These are phyloP conservation scores for Hippophae gyantsensis DNA, from an alignment of 306 rosid genomes.

Conservation along the genomic window DNA sequence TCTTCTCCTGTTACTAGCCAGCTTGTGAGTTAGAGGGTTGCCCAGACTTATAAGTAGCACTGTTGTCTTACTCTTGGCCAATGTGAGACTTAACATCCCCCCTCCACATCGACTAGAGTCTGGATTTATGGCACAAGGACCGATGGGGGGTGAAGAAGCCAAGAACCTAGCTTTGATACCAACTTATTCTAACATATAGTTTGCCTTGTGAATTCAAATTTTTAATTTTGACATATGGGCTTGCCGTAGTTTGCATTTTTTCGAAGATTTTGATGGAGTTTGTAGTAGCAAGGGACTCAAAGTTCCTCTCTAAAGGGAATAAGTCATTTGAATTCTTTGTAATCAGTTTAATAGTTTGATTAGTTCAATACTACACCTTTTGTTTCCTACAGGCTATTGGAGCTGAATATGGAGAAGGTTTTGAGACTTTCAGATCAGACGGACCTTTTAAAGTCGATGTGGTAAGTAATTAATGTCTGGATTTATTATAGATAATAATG, in stretches of 20 bases:
- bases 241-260: slow-evolving; percentile 3
- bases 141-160: no score
- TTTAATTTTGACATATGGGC: slow-evolving; percentile 14
- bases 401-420: slow-evolving; percentile 99
- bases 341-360: background rate
- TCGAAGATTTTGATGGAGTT: slow-evolving; percentile 13
- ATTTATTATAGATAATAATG: background rate
- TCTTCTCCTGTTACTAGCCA: no score
- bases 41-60: no score
- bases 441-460: slow-evolving; percentile 92
- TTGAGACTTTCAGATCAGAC: slow-evolving; percentile 88
- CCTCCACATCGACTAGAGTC: no score
- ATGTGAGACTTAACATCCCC: no score
- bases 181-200: no score
- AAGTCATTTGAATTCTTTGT: no score
- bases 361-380: background rate
- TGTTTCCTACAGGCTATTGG: slow-evolving; percentile 71
- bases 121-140: no score
- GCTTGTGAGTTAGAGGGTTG: no score
- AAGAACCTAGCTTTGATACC: no score
- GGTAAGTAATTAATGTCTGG: slow-evolving; percentile 39
- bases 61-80: no score
- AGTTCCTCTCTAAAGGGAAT: background rate
- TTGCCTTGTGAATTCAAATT: background rate
- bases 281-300: slow-evolving; percentile 14